Percentiles rank a stretch among this genome's conserved stretches.
Evolutionary conservation across 2,329 filamentous ascomycete species (phyloP).

Genomic region (Ascochyta fabae): DNA sequence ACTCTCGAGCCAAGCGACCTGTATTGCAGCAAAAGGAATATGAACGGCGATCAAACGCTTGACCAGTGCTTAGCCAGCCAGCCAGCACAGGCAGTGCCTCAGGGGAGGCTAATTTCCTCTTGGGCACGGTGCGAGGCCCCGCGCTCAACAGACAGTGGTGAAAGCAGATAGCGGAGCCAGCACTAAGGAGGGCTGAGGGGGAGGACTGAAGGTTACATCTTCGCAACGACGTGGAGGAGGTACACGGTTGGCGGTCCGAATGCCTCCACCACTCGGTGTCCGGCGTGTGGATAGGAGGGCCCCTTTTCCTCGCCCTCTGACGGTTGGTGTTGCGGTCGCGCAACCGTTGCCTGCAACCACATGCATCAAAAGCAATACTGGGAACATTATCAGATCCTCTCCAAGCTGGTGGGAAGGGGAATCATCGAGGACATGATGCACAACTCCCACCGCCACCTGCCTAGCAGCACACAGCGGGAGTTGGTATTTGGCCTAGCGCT

Average conservation of each 20-base stretch:
- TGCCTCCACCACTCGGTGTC: slow-evolving; percentile 25
- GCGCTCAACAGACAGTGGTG: slow-evolving; percentile 26
- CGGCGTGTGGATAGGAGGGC: slow-evolving; percentile 17
- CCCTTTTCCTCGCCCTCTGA: slow-evolving; percentile 5
- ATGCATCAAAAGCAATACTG: slow-evolving; percentile 4
- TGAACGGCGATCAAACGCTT: slow-evolving; percentile 50
- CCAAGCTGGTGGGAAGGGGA: neutral
- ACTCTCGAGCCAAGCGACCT: slow-evolving; percentile 11
- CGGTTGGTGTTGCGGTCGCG: slow-evolving; percentile 6
- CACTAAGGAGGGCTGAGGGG: slow-evolving; percentile 25
- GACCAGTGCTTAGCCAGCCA: slow-evolving; percentile 40
- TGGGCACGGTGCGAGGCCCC: slow-evolving; percentile 17
- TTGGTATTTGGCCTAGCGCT: slow-evolving; percentile 11
- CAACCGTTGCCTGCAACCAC: slow-evolving; percentile 2
- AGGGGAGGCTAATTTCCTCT: slow-evolving; percentile 43
- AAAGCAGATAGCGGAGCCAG: slow-evolving; percentile 27
- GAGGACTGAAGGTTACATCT: slow-evolving; percentile 21
- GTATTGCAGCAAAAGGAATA: slow-evolving; percentile 35
- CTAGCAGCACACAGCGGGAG: slow-evolving; percentile 7
- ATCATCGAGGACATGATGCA: no score
- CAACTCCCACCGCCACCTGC: slow-evolving; percentile 26
- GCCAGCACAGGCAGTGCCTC: slow-evolving; percentile 35
- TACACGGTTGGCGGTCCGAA: slow-evolving; percentile 28
- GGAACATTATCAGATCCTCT: neutral
- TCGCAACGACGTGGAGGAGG: slow-evolving; percentile 34